phyloP scores from a whole-genome alignment of 805 yeast genomes.

The Yarrowia osloensis region DNA sequence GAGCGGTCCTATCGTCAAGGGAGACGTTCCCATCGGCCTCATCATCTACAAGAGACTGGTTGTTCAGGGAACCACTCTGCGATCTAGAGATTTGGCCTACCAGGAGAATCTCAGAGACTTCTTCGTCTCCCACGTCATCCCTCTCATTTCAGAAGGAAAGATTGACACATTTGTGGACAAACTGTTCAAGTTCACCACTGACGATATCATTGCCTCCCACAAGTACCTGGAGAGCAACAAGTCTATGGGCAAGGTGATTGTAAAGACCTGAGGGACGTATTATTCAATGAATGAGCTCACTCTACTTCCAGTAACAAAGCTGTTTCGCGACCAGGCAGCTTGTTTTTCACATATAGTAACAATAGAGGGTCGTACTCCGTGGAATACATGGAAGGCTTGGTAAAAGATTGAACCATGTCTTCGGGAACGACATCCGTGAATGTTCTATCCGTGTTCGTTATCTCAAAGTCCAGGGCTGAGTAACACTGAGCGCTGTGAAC shows the following conservation, averaged over 20 bases:
- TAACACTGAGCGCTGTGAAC: no score
- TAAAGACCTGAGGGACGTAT: slow-evolving; percentile 25
- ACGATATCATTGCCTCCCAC: slow-evolving; percentile 39
- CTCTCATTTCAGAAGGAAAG: slow-evolving; percentile 37
- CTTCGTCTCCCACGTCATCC: slow-evolving; percentile 38
- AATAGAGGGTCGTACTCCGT: no score
- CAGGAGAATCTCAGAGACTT: slow-evolving; percentile 37
- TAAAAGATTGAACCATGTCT: no score
- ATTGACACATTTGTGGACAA: slow-evolving; percentile 37
- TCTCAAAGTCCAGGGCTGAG: no score
- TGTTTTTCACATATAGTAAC: no score
- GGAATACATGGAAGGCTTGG: no score
- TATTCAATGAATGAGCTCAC: background rate
- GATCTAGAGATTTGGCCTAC: slow-evolving; percentile 38
- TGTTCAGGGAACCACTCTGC: slow-evolving; percentile 41
- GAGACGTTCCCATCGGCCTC: slow-evolving; percentile 34
- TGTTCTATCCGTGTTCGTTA: no score
- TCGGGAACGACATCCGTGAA: no score
- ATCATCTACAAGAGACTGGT: slow-evolving; percentile 39
- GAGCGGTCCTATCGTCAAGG: slow-evolving; percentile 36
- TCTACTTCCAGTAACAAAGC: no score
- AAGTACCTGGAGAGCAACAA: slow-evolving; percentile 39
- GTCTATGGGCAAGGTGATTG: slow-evolving; percentile 40
- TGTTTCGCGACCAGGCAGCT: no score
- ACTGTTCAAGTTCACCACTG: slow-evolving; percentile 34